These are phyloP conservation scores for Nasturtium officinale DNA, from an alignment of 345 rosid genomes.

Conservation along the genomic window DNA sequence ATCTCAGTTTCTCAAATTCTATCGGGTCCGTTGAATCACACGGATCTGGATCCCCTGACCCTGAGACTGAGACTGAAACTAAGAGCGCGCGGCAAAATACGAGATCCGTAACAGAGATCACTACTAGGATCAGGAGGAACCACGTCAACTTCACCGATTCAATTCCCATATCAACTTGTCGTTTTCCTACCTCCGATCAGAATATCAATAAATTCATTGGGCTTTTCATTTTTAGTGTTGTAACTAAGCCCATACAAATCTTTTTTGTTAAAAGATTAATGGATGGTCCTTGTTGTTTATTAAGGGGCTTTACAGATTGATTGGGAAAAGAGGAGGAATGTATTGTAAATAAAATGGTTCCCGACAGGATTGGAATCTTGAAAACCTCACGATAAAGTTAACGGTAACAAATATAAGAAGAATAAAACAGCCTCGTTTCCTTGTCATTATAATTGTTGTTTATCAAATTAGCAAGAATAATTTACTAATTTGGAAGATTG, in stretches of 20 bases:
- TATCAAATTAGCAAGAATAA: constrained; percentile 1
- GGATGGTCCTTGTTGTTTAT: background rate
- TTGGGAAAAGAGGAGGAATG: constrained; percentile 2
- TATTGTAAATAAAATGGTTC: constrained; percentile 19
- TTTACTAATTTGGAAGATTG: background rate
- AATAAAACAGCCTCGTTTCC: constrained; percentile 22
- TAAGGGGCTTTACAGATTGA: background rate
- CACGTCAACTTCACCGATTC: too few relatives aligned
- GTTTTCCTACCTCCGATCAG: too few relatives aligned
- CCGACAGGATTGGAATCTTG: constrained; percentile 44
- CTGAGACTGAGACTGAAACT: too few relatives aligned
- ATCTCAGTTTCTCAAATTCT: constrained; percentile 52
- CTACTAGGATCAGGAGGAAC: constrained; percentile 6
- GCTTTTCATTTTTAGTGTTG: too few relatives aligned
- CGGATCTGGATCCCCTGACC: constrained; percentile 34
- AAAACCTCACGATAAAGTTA: constrained; percentile 33
- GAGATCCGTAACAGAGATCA: constrained; percentile 8
- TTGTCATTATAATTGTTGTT: constrained; percentile 13
- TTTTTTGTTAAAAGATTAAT: background rate
- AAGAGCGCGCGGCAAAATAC: constrained; percentile 37
- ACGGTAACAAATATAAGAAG: constrained; percentile 32
- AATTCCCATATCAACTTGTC: background rate
- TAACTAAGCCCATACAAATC: too few relatives aligned
- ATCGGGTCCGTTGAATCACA: constrained; percentile 43
- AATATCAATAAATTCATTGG: too few relatives aligned